Evolutionary conservation across 148 eudicot species (phyloP).

Genomic region (Fagopyrum homotropicum): DNA sequence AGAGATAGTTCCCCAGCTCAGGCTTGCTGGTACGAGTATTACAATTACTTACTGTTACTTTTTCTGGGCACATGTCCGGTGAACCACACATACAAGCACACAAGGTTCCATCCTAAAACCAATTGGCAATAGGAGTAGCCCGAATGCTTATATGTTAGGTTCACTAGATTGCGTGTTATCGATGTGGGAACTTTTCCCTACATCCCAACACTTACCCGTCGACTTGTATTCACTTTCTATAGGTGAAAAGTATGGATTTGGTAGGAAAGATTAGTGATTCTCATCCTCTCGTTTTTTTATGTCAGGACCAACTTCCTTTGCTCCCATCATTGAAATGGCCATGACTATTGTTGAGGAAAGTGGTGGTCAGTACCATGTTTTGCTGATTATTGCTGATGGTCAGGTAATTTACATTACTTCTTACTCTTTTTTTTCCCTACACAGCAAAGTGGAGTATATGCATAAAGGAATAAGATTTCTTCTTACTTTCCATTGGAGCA

Average conservation of each 20-base stretch:
- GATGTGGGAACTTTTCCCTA: too few species aligned
- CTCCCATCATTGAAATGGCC: constrained; percentile 87
- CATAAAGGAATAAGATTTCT: background rate
- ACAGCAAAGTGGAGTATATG: background rate
- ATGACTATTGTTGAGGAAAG: constrained; percentile 87
- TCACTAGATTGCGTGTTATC: too few species aligned
- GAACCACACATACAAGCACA: too few species aligned
- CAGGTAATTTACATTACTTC: constrained; percentile 40
- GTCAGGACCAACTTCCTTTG: constrained; percentile 91
- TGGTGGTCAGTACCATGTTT: constrained; percentile 94
- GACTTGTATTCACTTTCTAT: too few species aligned
- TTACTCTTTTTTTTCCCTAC: background rate
- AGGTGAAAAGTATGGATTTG: background rate
- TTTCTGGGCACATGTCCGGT: too few species aligned
- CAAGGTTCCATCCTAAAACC: too few species aligned
- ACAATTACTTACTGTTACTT: background rate
- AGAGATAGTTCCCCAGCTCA: constrained; percentile 64
- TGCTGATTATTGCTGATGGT: constrained; percentile 89
- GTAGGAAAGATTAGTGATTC: background rate
- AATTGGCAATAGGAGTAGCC: too few species aligned
- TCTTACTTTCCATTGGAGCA: background rate
- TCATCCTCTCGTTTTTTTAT: background rate
- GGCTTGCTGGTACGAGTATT: constrained; percentile 62
- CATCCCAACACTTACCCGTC: background rate
- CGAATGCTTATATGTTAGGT: too few species aligned